Conservation (phyloP, 805 yeast genomes). For the Yamadazyma sp. region DNA sequence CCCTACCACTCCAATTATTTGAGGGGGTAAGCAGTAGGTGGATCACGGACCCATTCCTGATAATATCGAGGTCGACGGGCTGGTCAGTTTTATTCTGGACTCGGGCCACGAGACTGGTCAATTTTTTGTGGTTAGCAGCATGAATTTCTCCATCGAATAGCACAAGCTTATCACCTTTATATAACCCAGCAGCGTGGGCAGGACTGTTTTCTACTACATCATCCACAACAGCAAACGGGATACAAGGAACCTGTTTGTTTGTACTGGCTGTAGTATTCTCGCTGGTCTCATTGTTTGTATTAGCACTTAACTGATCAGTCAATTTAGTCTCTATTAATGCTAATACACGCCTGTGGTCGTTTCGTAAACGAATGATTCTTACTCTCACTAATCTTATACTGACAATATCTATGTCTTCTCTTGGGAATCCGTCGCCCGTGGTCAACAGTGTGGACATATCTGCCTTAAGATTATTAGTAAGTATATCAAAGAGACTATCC, state of each 20-base stretch:
- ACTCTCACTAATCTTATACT: constrained; percentile 59
- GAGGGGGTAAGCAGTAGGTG: constrained; percentile 42
- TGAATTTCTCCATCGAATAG: constrained; percentile 50
- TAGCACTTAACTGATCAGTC: constrained; percentile 37
- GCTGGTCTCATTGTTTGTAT: not conserved
- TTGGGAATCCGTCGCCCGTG: constrained; percentile 79
- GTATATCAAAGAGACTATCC: constrained; percentile 36
- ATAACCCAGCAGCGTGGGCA: constrained; percentile 52
- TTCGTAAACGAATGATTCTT: constrained; percentile 63
- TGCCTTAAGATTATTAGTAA: constrained; percentile 44
- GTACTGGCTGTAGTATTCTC: not conserved
- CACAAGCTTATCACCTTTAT: constrained; percentile 53
- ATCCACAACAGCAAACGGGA: constrained; percentile 58
- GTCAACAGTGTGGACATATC: constrained; percentile 67
- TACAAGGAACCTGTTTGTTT: no score
- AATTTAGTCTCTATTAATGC: constrained; percentile 48
- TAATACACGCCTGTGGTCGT: constrained; percentile 60
- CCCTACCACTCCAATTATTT: constrained; percentile 61
- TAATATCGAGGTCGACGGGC: constrained; percentile 25
- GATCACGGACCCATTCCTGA: constrained; percentile 28
- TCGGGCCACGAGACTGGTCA: constrained; percentile 43
- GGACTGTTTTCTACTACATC: constrained; percentile 57
- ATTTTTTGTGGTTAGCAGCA: constrained; percentile 54
- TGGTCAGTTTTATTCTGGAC: constrained; percentile 41
- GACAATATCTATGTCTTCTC: constrained; percentile 79